Percentiles rank a stretch among this genome's conserved stretches.
These are phyloP conservation scores for Syzygium aqueum DNA, from an alignment of 345 rosid genomes.

Conservation along the genomic window DNA sequence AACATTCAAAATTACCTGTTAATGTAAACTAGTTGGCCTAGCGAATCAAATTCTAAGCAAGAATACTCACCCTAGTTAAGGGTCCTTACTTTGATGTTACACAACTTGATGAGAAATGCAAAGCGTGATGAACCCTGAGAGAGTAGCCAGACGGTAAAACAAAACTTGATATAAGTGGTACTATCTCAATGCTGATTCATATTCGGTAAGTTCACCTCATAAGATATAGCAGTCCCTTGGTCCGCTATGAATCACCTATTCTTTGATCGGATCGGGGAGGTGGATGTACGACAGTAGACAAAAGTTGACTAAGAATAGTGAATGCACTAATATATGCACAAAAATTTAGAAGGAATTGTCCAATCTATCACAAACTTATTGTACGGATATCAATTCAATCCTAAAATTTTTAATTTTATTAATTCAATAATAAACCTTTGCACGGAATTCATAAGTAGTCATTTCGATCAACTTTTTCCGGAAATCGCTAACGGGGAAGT, in stretches of 20 bases:
- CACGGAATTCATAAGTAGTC: too few species aligned
- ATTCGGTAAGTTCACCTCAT: neutral
- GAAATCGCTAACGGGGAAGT: too few species aligned
- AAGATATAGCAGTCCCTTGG: neutral
- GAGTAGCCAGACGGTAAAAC: neutral
- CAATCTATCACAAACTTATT: too few species aligned
- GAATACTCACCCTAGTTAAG: neutral
- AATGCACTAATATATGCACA: too few species aligned
- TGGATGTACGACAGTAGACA: neutral
- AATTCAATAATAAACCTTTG: too few species aligned
- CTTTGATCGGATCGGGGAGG: neutral
- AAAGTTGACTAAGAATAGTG: neutral
- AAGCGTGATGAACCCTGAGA: neutral
- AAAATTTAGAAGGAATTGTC: too few species aligned
- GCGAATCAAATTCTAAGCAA: neutral
- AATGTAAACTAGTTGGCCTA: neutral
- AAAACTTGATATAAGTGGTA: neutral
- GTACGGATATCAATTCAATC: too few species aligned
- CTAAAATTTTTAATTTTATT: too few species aligned
- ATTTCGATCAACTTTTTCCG: too few species aligned
- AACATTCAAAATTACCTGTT: neutral
- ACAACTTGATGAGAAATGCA: neutral
- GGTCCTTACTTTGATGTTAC: neutral
- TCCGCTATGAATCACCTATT: neutral
- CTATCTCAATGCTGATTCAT: neutral